Conservation (phyloP, 257 asterid species). For the Nemophila menziesii region DNA sequence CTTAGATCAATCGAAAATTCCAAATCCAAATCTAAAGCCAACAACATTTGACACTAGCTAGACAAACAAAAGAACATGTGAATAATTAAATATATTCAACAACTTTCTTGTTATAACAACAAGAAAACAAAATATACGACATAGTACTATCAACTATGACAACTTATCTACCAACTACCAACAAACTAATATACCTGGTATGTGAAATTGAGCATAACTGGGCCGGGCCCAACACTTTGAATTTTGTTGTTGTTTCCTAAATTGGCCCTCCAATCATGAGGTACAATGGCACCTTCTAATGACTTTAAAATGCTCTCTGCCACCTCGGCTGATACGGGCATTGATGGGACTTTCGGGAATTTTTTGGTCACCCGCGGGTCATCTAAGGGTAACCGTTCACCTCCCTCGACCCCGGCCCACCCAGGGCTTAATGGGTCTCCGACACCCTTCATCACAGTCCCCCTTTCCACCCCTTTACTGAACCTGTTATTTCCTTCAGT, state of each 20-base stretch:
- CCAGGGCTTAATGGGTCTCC: conserved; percentile 97
- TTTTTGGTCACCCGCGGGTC: conserved; percentile 39
- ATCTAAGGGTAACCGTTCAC: conserved; percentile 43
- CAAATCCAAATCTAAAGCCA: background rate
- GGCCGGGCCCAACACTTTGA: conserved; percentile 68
- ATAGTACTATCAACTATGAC: background rate
- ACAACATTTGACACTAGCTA: conserved; percentile 6
- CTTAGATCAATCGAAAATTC: conserved; percentile 10
- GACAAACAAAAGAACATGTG: conserved; percentile 10
- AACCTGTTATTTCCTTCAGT: conserved; percentile 38
- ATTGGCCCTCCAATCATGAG: conserved; percentile 43
- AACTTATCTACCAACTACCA: conserved; percentile 2
- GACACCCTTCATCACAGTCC: conserved; percentile 75
- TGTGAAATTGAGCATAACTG: conserved; percentile 55
- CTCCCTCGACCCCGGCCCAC: conserved; percentile 57
- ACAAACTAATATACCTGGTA: conserved; percentile 39
- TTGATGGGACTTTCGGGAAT: conserved; percentile 68
- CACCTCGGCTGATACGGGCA: conserved; percentile 66
- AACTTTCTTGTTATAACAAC: conserved; percentile 1
- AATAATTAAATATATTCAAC: conserved; percentile 1
- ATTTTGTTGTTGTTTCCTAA: conserved; percentile 16
- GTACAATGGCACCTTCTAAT: conserved; percentile 42
- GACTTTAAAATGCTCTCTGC: conserved; percentile 47
- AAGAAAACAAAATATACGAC: background rate
- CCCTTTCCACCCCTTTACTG: conserved; percentile 77